Percentiles rank a stretch among this genome's conserved stretches.
Conservation (phyloP, 1,284 basidiomycete species). For the Trametes pubescens region DNA sequence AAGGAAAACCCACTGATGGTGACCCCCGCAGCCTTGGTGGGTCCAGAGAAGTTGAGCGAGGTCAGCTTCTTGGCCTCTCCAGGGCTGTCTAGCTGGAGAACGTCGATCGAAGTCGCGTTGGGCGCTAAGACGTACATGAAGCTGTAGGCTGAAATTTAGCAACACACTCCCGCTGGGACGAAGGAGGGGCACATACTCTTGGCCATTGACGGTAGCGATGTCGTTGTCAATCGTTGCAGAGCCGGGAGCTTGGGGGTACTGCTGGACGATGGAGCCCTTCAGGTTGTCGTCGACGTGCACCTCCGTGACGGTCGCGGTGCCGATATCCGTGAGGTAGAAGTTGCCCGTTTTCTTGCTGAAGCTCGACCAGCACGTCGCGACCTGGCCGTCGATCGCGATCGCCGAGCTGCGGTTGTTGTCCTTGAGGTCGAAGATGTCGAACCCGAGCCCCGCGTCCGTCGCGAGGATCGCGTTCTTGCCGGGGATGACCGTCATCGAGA, state of each 20-base stretch:
- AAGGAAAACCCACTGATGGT: constrained; percentile 45
- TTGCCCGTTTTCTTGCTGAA: constrained; percentile 56
- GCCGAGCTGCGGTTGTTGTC: constrained; percentile 43
- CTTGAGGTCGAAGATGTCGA: constrained; percentile 54
- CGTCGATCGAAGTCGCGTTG: constrained; percentile 50
- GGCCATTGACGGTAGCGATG: constrained; percentile 51
- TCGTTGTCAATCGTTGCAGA: constrained; percentile 57
- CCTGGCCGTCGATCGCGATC: constrained; percentile 50
- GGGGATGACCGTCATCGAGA: constrained; percentile 56
- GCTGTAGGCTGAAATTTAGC: constrained; percentile 37
- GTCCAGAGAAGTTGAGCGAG: constrained; percentile 49
- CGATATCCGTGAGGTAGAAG: constrained; percentile 58
- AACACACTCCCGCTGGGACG: neutral
- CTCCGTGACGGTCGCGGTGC: constrained; percentile 54
- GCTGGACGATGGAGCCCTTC: constrained; percentile 54
- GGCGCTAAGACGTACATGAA: constrained; percentile 55
- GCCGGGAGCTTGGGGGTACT: constrained; percentile 50
- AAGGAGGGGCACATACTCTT: constrained; percentile 50
- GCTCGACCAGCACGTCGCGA: constrained; percentile 58
- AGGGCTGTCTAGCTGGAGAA: constrained; percentile 50
- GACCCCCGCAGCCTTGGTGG: constrained; percentile 47
- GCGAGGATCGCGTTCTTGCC: constrained; percentile 56
- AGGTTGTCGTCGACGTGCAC: constrained; percentile 55
- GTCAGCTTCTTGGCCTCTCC: constrained; percentile 50
- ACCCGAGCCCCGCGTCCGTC: constrained; percentile 55